Evolutionary conservation across 108 stramenopile genomes (phyloP).

Genomic region (Skeletonema tropicum): DNA sequence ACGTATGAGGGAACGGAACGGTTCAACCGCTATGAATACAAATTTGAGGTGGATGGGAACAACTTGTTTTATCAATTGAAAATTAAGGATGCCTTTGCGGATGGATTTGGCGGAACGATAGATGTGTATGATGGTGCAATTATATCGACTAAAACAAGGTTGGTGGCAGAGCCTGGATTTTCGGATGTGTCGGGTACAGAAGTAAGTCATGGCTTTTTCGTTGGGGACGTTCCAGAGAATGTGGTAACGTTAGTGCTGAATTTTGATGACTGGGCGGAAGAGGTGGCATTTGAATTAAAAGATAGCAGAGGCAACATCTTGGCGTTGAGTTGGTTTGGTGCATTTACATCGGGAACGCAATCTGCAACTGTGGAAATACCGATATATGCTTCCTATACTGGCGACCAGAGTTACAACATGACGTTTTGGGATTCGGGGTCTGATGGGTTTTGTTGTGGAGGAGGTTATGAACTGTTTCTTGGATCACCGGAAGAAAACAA

Average conservation of each 20-base stretch:
- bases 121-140: conserved; percentile 12
- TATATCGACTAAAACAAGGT: not conserved
- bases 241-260: conserved; percentile 20
- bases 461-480: conserved; percentile 25
- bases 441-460: conserved; percentile 26
- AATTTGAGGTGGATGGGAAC: conserved; percentile 23
- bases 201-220: conserved; percentile 39
- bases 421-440: conserved; percentile 31
- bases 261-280: conserved; percentile 25
- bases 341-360: conserved; percentile 12
- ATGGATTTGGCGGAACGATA: conserved; percentile 36
- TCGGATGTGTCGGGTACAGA: conserved; percentile 20
- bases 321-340: conserved; percentile 22
- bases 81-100: conserved; percentile 28
- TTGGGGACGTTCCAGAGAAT: conserved; percentile 24
- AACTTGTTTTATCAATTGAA: conserved; percentile 33
- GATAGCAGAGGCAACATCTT: conserved; percentile 24
- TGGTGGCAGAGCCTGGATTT: conserved; percentile 40
- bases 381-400: conserved; percentile 13
- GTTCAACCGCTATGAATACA: conserved; percentile 12
- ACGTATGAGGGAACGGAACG: conserved; percentile 16
- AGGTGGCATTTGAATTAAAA: conserved; percentile 38
- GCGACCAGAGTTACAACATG: conserved; percentile 26
- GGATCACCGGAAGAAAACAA: conserved; percentile 10
- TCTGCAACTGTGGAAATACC: conserved; percentile 19